Conservation (phyloP, 1,284 basidiomycete species). For the Pyrrhoderma lamaoense region DNA sequence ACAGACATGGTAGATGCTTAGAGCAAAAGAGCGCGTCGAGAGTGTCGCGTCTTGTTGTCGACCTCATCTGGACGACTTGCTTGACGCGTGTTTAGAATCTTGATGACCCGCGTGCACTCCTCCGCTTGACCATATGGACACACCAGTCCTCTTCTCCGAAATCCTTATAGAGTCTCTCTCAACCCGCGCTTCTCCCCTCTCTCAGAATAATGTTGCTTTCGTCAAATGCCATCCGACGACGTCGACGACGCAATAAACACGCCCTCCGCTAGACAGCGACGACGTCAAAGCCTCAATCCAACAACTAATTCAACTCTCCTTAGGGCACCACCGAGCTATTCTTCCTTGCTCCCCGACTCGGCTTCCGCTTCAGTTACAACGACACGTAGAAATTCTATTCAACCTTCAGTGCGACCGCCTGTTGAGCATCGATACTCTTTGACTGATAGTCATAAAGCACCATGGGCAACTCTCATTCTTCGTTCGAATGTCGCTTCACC, state of each 20-base stretch:
- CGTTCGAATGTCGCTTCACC: conserved; percentile 12
- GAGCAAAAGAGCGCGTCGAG: not conserved
- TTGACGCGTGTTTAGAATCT: not conserved
- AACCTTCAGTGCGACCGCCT: conserved; percentile 6
- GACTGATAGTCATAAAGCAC: conserved; percentile 10
- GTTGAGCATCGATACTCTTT: conserved; percentile 17
- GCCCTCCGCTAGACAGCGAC: not conserved
- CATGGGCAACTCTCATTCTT: conserved; percentile 19
- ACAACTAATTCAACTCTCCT: not conserved
- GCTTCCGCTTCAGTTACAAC: not conserved
- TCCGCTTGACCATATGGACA: conserved; percentile 1
- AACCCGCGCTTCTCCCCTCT: conserved; percentile 2
- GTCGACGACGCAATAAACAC: conserved; percentile 4
- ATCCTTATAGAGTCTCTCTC: conserved; percentile 4
- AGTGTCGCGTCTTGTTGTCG: not conserved
- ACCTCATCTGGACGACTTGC: too few species aligned
- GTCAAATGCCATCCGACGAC: conserved; percentile 5
- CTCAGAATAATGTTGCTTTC: not conserved
- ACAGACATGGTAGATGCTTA: conserved; percentile 9
- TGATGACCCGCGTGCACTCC: not conserved
- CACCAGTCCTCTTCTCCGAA: not conserved
- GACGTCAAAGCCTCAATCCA: too few species aligned
- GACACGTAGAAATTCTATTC: conserved; percentile 2
- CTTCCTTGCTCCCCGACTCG: not conserved
- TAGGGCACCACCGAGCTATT: conserved; percentile 1